A percentile compares a stretch with the other conserved stretches of the same genome.
phyloP scores from a whole-genome alignment of 73 alveolate species.

The Paramecium caudatum region DNA sequence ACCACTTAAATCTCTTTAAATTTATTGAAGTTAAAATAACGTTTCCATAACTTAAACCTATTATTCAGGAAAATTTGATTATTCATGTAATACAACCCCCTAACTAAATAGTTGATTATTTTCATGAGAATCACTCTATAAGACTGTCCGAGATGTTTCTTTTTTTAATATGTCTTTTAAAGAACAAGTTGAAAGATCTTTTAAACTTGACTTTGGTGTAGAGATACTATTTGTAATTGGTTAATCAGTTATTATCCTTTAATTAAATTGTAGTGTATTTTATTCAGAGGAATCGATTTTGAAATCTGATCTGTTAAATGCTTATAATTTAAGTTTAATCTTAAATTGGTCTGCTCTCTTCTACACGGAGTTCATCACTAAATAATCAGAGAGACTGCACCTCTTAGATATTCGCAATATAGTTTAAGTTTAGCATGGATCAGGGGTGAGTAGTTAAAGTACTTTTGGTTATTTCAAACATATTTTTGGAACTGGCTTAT shows the following conservation, averaged over 20 bases:
- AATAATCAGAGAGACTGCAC: neutral
- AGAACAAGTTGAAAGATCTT: neutral
- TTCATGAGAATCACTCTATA: neutral
- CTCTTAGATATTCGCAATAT: neutral
- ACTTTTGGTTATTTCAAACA: neutral
- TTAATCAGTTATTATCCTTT: neutral
- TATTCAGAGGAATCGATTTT: neutral
- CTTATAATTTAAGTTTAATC: conserved; percentile 8
- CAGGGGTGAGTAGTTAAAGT: neutral
- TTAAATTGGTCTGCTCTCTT: conserved; percentile 11
- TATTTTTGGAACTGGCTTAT: neutral
- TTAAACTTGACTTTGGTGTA: neutral
- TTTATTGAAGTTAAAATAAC: neutral
- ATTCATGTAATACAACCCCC: neutral
- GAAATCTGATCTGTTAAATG: too few species aligned
- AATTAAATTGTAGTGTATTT: neutral
- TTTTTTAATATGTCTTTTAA: neutral
- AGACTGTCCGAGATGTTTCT: neutral
- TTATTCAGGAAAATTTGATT: neutral
- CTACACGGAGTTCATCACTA: neutral
- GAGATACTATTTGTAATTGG: neutral
- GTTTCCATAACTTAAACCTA: neutral
- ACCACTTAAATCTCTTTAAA: neutral
- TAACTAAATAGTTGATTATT: neutral
- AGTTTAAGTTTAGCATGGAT: neutral